Evolutionary conservation across 768 basidiomycete species (phyloP).

Genomic region (Lactarius trivialis): DNA sequence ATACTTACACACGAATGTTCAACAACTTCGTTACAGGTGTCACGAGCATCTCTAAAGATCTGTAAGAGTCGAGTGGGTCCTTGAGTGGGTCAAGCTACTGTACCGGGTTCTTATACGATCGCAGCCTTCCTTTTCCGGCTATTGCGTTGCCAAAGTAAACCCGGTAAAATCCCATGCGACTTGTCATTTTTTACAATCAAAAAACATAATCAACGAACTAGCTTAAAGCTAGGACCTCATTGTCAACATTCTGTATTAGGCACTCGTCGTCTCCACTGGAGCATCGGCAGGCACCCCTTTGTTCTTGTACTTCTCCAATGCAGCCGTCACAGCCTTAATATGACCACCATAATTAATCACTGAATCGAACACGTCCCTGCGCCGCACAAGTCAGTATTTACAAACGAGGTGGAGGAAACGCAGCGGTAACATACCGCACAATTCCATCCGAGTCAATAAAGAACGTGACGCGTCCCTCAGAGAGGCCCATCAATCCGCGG

Average conservation of each 20-base stretch:
- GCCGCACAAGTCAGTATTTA: slow-evolving; percentile 6
- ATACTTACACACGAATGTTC: slow-evolving; percentile 56
- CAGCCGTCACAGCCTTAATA: slow-evolving; percentile 55
- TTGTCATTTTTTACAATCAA: too few species aligned
- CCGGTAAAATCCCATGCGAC: background rate
- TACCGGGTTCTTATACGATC: background rate
- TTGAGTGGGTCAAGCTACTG: background rate
- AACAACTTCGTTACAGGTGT: slow-evolving; percentile 62
- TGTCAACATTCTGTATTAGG: background rate
- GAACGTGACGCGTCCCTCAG: slow-evolving; percentile 62
- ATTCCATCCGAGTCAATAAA: slow-evolving; percentile 68
- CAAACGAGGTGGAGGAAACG: background rate
- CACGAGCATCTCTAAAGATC: slow-evolving; percentile 31
- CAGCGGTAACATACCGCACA: slow-evolving; percentile 44
- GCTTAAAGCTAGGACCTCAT: background rate
- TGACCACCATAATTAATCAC: slow-evolving; percentile 52
- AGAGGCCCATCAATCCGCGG: slow-evolving; percentile 60
- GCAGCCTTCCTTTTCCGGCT: background rate
- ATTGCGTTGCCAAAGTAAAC: background rate
- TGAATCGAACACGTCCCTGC: slow-evolving; percentile 53
- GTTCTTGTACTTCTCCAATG: slow-evolving; percentile 42
- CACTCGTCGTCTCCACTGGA: background rate
- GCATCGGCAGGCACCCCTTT: slow-evolving; percentile 23
- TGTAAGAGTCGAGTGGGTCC: background rate
- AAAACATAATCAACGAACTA: background rate